A percentile compares a stretch with the other conserved stretches of the same genome.
phyloP scores from a whole-genome alignment of 495 filamentous ascomycete species.

The Melanomma pulvis-pyrius region DNA sequence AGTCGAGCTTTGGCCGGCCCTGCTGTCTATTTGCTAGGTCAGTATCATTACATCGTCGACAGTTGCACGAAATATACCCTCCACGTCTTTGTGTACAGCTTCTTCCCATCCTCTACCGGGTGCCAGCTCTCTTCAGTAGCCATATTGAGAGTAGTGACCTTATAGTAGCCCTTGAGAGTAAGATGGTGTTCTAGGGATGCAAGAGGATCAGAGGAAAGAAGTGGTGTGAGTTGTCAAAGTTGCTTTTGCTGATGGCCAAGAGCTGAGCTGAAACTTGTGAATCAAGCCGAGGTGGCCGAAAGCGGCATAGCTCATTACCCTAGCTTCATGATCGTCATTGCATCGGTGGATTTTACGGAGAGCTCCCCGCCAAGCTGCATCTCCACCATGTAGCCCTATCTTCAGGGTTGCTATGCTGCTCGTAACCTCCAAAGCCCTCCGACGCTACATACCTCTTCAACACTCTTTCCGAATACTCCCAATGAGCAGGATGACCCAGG shows the following conservation, averaged over 20 bases:
- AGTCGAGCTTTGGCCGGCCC: constrained; percentile 65
- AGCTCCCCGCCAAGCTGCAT: not conserved
- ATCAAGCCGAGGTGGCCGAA: constrained; percentile 13
- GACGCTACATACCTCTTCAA: not conserved
- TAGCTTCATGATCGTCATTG: not conserved
- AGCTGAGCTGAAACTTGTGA: constrained; percentile 3
- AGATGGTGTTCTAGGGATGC: not conserved
- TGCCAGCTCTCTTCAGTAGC: constrained; percentile 43
- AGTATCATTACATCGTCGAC: not conserved
- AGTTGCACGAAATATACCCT: constrained; percentile 57
- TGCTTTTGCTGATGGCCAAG: constrained; percentile 4
- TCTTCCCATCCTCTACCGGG: constrained; percentile 57
- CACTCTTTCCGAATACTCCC: not conserved
- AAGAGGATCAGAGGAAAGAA: not conserved
- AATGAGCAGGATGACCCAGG: constrained; percentile 10
- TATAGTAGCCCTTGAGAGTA: not conserved
- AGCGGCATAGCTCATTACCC: constrained; percentile 1
- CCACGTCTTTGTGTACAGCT: constrained; percentile 85
- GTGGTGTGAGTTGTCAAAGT: not conserved
- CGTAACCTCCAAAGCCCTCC: not conserved
- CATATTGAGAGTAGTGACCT: constrained; percentile 3
- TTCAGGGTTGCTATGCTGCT: not conserved
- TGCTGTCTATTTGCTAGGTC: constrained; percentile 23
- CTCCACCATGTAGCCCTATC: not conserved
- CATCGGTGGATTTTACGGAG: not conserved